Conservation (phyloP, 768 basidiomycete species). For the Suillus sp. region DNA sequence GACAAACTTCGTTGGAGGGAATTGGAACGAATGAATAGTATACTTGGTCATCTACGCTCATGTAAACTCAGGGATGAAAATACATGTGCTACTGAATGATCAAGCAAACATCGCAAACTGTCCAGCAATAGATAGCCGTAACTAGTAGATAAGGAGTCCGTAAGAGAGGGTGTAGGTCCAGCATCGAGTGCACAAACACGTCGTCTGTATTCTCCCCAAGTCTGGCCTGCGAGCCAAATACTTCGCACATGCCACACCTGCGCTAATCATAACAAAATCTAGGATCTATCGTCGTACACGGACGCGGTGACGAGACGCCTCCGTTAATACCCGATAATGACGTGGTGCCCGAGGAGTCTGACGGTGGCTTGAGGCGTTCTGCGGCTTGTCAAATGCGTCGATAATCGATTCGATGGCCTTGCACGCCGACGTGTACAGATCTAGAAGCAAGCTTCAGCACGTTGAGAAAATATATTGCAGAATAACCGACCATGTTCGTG, state of each 20-base stretch:
- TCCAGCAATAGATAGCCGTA: no score
- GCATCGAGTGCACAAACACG: not conserved
- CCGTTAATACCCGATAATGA: no score
- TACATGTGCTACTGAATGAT: no score
- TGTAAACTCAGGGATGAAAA: no score
- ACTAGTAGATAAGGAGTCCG: no score
- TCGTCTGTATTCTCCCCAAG: not conserved
- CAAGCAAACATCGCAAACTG: no score
- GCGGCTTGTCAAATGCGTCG: not conserved
- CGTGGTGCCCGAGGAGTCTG: no score
- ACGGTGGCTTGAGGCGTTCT: not conserved
- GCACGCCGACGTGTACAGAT: not conserved
- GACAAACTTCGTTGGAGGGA: no score
- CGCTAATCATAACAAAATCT: not conserved
- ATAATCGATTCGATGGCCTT: not conserved
- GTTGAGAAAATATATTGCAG: not conserved
- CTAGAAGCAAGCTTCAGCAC: not conserved
- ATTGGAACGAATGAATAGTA: no score
- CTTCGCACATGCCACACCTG: not conserved
- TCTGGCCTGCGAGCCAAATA: not conserved
- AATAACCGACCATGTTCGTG: not conserved
- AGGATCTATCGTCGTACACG: not conserved
- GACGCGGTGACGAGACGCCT: no score
- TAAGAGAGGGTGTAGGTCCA: no score
- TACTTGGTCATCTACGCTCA: no score